Evolutionary conservation across 768 basidiomycete species (phyloP).

Genomic region (Auricularia cornea): DNA sequence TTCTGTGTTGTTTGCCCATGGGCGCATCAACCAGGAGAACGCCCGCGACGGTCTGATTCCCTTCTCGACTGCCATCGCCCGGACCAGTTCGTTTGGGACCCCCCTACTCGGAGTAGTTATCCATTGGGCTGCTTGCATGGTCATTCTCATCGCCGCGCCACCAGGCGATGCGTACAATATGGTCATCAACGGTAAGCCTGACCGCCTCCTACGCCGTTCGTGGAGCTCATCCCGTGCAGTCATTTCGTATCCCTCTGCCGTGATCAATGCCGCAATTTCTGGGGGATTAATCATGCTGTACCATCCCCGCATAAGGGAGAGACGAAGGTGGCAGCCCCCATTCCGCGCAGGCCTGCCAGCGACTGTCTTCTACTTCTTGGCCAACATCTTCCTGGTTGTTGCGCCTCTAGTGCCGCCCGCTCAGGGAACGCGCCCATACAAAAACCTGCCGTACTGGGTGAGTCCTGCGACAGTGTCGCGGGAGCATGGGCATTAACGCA

Average conservation of each 20-base stretch:
- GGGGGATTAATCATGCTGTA: slow-evolving; percentile 58
- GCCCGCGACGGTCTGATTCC: slow-evolving; percentile 66
- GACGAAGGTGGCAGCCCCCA: slow-evolving; percentile 54
- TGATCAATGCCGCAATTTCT: slow-evolving; percentile 54
- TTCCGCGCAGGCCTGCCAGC: slow-evolving; percentile 46
- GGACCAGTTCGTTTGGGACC: slow-evolving; percentile 61
- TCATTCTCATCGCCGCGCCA: slow-evolving; percentile 48
- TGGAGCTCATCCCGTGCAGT: too few species aligned
- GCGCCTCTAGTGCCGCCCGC: slow-evolving; percentile 58
- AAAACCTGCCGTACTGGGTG: slow-evolving; percentile 62
- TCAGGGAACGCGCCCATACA: slow-evolving; percentile 40
- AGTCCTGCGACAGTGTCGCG: too few species aligned
- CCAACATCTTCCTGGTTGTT: slow-evolving; percentile 55
- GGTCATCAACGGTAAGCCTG: slow-evolving; percentile 48
- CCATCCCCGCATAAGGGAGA: slow-evolving; percentile 29
- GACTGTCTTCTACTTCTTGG: slow-evolving; percentile 48
- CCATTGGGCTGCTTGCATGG: slow-evolving; percentile 52
- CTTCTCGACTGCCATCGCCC: slow-evolving; percentile 56
- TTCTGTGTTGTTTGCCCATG: slow-evolving; percentile 55
- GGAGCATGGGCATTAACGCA: too few species aligned
- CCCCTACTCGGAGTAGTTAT: slow-evolving; percentile 55
- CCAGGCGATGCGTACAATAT: slow-evolving; percentile 72
- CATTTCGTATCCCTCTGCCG: slow-evolving; percentile 45
- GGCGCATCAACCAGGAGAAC: slow-evolving; percentile 68
- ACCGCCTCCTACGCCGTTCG: not conserved